These are phyloP conservation scores for Paspalum vaginatum DNA, from an alignment of 176 grass and related monocot species.

Conservation along the genomic window DNA sequence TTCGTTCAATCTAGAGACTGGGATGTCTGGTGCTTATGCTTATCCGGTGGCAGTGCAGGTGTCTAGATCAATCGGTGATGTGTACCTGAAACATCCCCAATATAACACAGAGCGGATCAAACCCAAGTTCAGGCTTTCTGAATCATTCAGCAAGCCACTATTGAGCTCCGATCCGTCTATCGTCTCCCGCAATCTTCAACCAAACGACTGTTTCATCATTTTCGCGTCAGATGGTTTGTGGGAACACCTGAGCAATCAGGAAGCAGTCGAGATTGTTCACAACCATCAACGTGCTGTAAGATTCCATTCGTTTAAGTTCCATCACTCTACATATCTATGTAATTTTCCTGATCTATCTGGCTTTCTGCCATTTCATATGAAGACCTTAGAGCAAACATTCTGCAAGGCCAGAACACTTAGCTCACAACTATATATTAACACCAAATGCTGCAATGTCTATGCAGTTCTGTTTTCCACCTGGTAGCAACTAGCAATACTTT, in stretches of 20 bases:
- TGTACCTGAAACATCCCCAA: constrained; percentile 67
- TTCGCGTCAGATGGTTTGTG: constrained; percentile 95
- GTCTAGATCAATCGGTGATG: constrained; percentile 85
- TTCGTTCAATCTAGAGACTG: background rate
- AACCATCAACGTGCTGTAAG: constrained; percentile 82
- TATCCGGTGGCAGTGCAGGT: constrained; percentile 54
- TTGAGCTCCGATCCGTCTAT: constrained; percentile 72
- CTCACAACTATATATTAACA: background rate
- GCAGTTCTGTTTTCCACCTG: background rate
- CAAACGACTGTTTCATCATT: constrained; percentile 80
- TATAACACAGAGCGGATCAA: constrained; percentile 86
- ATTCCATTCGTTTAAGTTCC: constrained; percentile 3
- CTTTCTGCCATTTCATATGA: background rate
- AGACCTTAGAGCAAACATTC: background rate
- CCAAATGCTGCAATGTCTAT: background rate
- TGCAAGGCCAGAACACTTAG: background rate
- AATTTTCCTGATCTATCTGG: background rate
- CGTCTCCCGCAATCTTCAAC: constrained; percentile 65
- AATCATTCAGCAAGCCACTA: constrained; percentile 72
- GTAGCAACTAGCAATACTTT: background rate
- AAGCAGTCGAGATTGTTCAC: constrained; percentile 87
- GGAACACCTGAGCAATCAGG: constrained; percentile 89
- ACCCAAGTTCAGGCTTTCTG: constrained; percentile 80
- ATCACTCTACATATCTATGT: background rate
- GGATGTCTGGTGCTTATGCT: constrained; percentile 19